A percentile compares a stretch with the other conserved stretches of the same genome.
Evolutionary conservation across 129 eudicot species (phyloP).

Genomic region (Pseudognaphalium luteoalbum): DNA sequence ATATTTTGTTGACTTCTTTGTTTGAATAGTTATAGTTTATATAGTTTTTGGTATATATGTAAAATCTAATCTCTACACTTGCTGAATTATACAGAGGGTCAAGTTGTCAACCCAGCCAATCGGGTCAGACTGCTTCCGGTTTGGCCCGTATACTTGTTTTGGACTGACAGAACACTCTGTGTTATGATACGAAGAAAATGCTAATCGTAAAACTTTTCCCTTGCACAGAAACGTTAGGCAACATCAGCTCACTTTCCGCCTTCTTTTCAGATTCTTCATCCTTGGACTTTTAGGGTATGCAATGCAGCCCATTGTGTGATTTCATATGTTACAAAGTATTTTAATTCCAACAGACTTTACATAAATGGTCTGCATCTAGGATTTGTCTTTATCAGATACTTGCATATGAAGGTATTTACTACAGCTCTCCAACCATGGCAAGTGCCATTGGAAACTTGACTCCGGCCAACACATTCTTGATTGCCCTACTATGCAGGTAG

Average conservation of each 20-base stretch:
- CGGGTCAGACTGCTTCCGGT: no score
- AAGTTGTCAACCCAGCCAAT: no score
- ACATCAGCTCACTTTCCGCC: conserved; percentile 32
- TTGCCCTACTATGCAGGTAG: conserved; percentile 39
- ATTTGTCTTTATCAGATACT: conserved; percentile 33
- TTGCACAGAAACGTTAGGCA: conserved; percentile 32
- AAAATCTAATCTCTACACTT: no score
- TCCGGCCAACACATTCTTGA: conserved; percentile 39
- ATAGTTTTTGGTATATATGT: no score
- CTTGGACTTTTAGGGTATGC: conserved; percentile 52
- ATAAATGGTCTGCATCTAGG: background rate
- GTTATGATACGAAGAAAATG: background rate
- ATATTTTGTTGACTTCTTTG: no score
- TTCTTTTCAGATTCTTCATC: conserved; percentile 42
- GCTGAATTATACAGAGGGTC: no score
- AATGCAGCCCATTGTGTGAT: background rate
- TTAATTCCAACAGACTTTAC: background rate
- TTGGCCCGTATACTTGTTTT: no score
- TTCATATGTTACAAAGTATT: background rate
- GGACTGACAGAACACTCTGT: background rate
- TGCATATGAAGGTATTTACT: conserved; percentile 24
- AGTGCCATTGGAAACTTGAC: conserved; percentile 38
- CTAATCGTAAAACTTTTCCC: background rate
- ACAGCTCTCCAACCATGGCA: conserved; percentile 46
- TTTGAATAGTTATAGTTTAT: no score